Percentiles rank a stretch among this genome's conserved stretches.
Conservation (phyloP, 192 early-diverging fungal species). For the Physocladia obscura region DNA sequence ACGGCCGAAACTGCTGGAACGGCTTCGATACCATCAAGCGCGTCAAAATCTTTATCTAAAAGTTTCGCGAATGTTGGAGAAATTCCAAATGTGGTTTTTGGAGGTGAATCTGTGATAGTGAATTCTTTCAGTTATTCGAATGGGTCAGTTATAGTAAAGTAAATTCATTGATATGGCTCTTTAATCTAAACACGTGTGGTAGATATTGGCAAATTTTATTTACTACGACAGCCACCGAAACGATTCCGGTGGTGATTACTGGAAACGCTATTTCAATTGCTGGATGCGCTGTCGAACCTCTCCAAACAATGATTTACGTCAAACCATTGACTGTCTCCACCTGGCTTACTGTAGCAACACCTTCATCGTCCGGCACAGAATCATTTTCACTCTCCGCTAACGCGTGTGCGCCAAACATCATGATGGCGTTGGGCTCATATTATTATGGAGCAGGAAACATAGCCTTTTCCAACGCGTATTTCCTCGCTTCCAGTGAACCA, state of each 20-base stretch:
- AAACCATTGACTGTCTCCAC: neutral
- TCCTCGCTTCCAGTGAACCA: neutral
- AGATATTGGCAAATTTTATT: conserved; percentile 8
- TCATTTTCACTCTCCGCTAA: neutral
- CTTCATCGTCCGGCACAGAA: neutral
- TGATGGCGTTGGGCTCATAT: conserved; percentile 1
- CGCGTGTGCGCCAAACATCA: conserved; percentile 12
- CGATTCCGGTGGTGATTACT: neutral
- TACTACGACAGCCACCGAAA: neutral
- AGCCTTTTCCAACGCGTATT: neutral
- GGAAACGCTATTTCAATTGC: conserved; percentile 18
- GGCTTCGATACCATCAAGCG: conserved; percentile 2
- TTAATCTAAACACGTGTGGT: neutral
- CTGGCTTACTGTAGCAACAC: neutral
- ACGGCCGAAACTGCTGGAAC: conserved; percentile 13
- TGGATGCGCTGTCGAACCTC: conserved; percentile 5
- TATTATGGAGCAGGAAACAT: conserved; percentile 13
- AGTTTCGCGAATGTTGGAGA: conserved; percentile 17
- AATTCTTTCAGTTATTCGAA: neutral
- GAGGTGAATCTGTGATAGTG: too few species aligned
- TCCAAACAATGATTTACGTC: neutral
- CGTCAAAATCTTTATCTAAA: conserved; percentile 7
- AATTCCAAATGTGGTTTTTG: neutral
- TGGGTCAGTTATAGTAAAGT: neutral
- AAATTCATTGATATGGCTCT: neutral